Conservation (phyloP, 352 stramenopile species). For the Phytophthora chlamydospora region DNA sequence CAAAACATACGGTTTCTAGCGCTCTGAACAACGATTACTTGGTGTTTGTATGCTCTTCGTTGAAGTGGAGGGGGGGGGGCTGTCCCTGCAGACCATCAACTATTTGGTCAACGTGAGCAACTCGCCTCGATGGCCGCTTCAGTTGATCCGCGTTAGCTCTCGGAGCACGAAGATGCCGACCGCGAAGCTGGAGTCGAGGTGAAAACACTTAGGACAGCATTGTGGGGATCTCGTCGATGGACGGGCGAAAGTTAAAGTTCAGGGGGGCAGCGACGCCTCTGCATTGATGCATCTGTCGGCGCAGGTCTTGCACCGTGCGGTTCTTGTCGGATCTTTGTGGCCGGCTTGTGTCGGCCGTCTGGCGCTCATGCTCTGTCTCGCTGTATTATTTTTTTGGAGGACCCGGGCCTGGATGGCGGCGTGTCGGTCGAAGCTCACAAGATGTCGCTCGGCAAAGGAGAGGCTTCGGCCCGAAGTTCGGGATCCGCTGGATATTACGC, state of each 20-base stretch:
- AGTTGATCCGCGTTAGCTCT: neutral
- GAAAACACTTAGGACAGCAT: slow-evolving; percentile 1
- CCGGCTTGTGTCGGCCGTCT: neutral
- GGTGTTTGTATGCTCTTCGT: slow-evolving; percentile 19
- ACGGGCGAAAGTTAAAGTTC: neutral
- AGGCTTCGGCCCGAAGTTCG: neutral
- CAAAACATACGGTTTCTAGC: slow-evolving; percentile 8
- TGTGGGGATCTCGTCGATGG: too few species aligned
- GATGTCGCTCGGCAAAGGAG: slow-evolving; percentile 25
- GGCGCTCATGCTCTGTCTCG: slow-evolving; percentile 1
- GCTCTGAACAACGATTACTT: slow-evolving; percentile 19
- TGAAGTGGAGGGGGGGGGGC: slow-evolving; percentile 1
- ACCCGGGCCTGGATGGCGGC: slow-evolving; percentile 9
- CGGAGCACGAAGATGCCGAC: too few species aligned
- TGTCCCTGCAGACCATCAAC: slow-evolving; percentile 11
- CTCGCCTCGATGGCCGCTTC: neutral
- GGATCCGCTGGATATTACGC: slow-evolving; percentile 15
- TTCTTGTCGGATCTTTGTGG: neutral
- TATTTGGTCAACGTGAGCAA: slow-evolving; percentile 9
- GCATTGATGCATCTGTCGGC: slow-evolving; percentile 3
- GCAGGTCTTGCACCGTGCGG: neutral
- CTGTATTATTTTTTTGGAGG: slow-evolving; percentile 11
- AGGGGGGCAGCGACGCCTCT: slow-evolving; percentile 1
- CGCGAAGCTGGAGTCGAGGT: too few species aligned
- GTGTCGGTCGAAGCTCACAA: slow-evolving; percentile 6